These are phyloP conservation scores for Neofusicoccum parvum DNA, from an alignment of 2,329 filamentous ascomycete species.

Conservation along the genomic window DNA sequence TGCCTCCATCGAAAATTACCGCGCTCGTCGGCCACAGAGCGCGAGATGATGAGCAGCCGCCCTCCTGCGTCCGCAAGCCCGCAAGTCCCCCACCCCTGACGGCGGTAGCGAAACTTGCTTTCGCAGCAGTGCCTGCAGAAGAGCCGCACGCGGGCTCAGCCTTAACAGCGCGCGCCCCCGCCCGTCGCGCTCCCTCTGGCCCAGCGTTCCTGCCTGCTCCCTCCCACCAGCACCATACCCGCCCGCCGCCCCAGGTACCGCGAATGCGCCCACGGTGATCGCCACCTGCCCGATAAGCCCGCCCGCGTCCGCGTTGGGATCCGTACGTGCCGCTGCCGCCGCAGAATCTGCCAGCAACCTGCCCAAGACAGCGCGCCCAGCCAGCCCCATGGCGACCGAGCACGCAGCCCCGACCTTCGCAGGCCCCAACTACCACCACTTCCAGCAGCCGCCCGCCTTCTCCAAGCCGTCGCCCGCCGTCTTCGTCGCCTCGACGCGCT, in stretches of 20 bases:
- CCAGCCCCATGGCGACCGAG: slow-evolving; percentile 8
- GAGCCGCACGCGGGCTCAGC: slow-evolving; percentile 15
- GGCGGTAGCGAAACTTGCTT: slow-evolving; percentile 18
- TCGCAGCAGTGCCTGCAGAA: background rate
- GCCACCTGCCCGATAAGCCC: slow-evolving; percentile 3
- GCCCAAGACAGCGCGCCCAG: background rate
- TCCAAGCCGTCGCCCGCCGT: background rate
- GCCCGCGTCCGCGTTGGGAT: slow-evolving; percentile 2
- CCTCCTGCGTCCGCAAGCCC: too few species aligned
- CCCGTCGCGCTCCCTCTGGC: background rate
- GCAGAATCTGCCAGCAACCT: slow-evolving; percentile 1
- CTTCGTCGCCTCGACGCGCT: slow-evolving; percentile 12
- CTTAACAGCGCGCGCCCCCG: background rate
- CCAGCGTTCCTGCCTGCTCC: background rate
- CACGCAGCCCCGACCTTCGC: slow-evolving; percentile 3
- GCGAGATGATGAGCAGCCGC: slow-evolving; percentile 1
- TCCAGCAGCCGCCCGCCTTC: slow-evolving; percentile 1
- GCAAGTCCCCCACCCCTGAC: slow-evolving; percentile 6
- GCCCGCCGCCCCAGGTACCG: background rate
- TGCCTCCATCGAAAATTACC: slow-evolving; percentile 1
- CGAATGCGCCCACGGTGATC: slow-evolving; percentile 10
- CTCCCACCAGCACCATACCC: background rate
- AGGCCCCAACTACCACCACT: slow-evolving; percentile 4
- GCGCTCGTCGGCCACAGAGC: background rate
- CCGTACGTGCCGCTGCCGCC: background rate